Base-by-base conservation (phyloP, 306 rosid species). In the Oemleria cerasiformis region DNA sequence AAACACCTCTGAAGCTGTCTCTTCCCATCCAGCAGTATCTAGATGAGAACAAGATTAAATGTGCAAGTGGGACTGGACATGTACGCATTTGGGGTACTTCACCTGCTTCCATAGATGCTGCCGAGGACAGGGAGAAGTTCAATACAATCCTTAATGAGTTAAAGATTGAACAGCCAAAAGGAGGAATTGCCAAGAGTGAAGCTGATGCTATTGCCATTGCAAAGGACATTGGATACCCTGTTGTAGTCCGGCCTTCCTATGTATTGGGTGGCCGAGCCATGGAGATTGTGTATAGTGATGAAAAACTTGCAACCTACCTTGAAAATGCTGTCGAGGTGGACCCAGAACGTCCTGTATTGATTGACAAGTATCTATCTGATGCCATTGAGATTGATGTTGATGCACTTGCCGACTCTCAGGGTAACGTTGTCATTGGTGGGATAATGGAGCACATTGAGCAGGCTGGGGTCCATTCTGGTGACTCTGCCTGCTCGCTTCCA, bases 401-500 rank as follows among this genome's bases (percentile, higher is more conserved):
- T 79, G 96, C 99, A 40, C 90, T 95, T 73, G 96, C 97, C 3
- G 99, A 95, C 78, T 91, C 84, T n/a, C 77, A 85, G 50, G 99
- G 97, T n/a, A 88, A 89, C 68, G 99, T 92, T 66, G 96, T 92
- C 67, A 95, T 95, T 79, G 97, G 96, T 79, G 99, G 97, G 82
- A 95, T 95, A 71, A 95, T 95, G 99, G 99, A 95, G 88, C 99
- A 95, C 88, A 95, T 95, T 66, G 99, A 95, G 84, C 97, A 91
- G 81, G 97, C 99, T 57, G 97, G 97, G 51, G 96, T 95, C 71
- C 97, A 95, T 77, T 95, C 99, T 36, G 99, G 99, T 21, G 97
- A 92, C 76, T 95, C 99, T 47, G 99, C 99, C 41, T 95, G 99
- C 78, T 86, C 88, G 15, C 75, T 95, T 65, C 99, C 97, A 30